Percentiles rank a stretch among this genome's conserved stretches.
Evolutionary conservation across 345 rosid species (phyloP).

Genomic region (Populus alba): DNA sequence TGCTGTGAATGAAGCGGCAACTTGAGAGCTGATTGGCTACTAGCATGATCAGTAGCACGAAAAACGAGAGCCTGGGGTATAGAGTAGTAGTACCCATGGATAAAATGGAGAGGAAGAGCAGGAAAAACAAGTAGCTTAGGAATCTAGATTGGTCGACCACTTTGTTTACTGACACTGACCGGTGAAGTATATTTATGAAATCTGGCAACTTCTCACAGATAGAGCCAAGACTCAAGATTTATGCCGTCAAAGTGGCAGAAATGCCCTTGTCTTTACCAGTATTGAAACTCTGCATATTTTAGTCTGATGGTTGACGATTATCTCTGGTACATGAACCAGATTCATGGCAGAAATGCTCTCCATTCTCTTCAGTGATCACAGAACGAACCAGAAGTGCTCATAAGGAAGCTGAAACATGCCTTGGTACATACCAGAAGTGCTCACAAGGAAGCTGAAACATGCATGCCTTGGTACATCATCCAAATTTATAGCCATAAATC

Average conservation of each 20-base stretch:
- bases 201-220: neutral
- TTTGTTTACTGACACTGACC: too few species aligned
- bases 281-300: neutral
- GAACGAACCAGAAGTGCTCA: too few species aligned
- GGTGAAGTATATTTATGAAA: neutral
- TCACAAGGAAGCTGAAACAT: too few species aligned
- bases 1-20: conserved; percentile 23
- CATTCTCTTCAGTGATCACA: too few species aligned
- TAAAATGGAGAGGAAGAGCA: neutral
- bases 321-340: too few species aligned
- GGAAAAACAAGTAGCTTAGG: neutral
- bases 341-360: too few species aligned
- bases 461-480: too few species aligned
- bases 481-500: too few species aligned
- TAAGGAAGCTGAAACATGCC: too few species aligned
- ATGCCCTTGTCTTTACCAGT: neutral
- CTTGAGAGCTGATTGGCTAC: conserved; percentile 17
- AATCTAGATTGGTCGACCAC: neutral
- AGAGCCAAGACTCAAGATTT: neutral
- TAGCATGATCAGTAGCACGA: conserved; percentile 27
- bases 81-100: conserved; percentile 14
- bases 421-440: too few species aligned
- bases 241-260: neutral
- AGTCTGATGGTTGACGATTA: neutral
- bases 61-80: conserved; percentile 10